phyloP scores from a whole-genome alignment of 2,329 filamentous ascomycete species.

The Cladosporium sphaerospermum region DNA sequence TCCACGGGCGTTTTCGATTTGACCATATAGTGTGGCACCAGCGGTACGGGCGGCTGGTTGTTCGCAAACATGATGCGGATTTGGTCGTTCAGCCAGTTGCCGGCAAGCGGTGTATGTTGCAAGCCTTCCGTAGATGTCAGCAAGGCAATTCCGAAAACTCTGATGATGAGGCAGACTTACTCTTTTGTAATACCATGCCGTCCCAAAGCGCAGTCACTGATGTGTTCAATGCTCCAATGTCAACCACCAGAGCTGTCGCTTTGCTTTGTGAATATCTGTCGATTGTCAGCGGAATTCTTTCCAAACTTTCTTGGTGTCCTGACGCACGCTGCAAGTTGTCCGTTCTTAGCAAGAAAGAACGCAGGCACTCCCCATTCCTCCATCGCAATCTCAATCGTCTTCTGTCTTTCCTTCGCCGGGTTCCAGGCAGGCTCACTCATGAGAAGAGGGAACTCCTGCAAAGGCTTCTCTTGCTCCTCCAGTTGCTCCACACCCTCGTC shows the following conservation, averaged over 20 bases:
- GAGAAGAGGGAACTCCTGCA: constrained; percentile 83
- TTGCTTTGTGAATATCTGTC: constrained; percentile 78
- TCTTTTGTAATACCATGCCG: constrained; percentile 84
- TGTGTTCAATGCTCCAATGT: constrained; percentile 81
- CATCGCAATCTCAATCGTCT: constrained; percentile 93
- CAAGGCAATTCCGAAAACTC: neutral
- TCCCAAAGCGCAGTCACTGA: constrained; percentile 90
- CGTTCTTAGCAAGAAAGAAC: constrained; percentile 85
- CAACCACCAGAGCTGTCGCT: constrained; percentile 84
- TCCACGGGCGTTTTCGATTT: constrained; percentile 85
- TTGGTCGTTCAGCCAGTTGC: constrained; percentile 85
- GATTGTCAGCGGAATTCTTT: constrained; percentile 15
- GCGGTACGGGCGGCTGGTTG: constrained; percentile 60
- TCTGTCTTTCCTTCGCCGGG: constrained; percentile 77
- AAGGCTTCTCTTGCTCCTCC: constrained; percentile 61
- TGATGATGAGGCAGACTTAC: constrained; percentile 21
- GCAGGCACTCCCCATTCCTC: constrained; percentile 94
- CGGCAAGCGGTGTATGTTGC: constrained; percentile 76
- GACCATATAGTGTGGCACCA: constrained; percentile 82
- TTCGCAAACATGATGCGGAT: constrained; percentile 72
- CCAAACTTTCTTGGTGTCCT: neutral
- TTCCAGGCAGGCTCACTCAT: constrained; percentile 97
- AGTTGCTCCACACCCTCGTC: constrained; percentile 57
- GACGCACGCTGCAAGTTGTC: constrained; percentile 71
- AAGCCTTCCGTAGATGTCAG: constrained; percentile 47